phyloP scores from a whole-genome alignment of 768 basidiomycete genomes.

The Tephrocybe sp. region DNA sequence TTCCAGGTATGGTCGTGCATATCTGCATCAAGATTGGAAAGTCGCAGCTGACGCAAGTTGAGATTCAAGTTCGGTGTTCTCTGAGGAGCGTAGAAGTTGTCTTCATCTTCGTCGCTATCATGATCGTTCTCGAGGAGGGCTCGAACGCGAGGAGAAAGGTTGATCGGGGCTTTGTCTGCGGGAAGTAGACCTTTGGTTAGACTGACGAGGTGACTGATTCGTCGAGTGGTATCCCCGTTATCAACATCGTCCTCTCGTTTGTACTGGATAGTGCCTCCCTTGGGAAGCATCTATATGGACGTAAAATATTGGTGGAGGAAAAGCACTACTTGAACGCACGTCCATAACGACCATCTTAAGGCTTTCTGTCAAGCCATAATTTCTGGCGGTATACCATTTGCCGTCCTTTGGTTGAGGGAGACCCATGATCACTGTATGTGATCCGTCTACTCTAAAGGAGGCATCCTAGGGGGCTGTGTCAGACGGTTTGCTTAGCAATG shows the following conservation, averaged over 20 bases:
- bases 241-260: conserved; percentile 19
- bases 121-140: conserved; percentile 23
- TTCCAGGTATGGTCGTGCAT: conserved; percentile 41
- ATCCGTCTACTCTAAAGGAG: conserved; percentile 39
- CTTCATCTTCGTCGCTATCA: conserved; percentile 19
- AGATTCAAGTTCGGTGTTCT: conserved; percentile 20
- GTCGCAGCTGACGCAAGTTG: conserved; percentile 36
- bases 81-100: conserved; percentile 30
- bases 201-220: conserved; percentile 40
- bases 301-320: neutral
- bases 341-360: conserved; percentile 34
- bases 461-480: conserved; percentile 29
- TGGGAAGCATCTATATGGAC: conserved; percentile 40
- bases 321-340: conserved; percentile 20
- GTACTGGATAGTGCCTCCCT: conserved; percentile 30
- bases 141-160: conserved; percentile 29
- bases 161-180: conserved; percentile 27
- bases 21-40: conserved; percentile 33
- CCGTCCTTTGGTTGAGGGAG: conserved; percentile 38
- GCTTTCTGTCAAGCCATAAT: conserved; percentile 43
- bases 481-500: neutral
- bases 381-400: conserved; percentile 35
- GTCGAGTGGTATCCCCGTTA: conserved; percentile 28
- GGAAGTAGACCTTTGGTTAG: conserved; percentile 41
- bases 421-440: conserved; percentile 42